Percentiles rank a stretch among this genome's conserved stretches.
Conservation (phyloP, 192 early-diverging fungal species). For the Funneliformis geosporum region DNA sequence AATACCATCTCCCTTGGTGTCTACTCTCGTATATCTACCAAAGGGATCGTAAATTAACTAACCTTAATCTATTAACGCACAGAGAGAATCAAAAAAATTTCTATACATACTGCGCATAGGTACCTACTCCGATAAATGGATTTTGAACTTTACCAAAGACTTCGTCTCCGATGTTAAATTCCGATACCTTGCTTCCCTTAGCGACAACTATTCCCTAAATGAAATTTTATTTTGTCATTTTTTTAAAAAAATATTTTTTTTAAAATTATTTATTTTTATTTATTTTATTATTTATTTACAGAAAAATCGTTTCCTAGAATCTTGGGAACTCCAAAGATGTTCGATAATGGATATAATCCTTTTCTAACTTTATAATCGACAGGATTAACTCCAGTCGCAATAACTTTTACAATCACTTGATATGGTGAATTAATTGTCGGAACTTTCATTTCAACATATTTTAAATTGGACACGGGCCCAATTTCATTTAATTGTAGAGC, state of each 20-base stretch:
- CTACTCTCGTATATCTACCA: neutral
- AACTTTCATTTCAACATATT: slow-evolving; percentile 7
- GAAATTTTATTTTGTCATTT: slow-evolving; percentile 29
- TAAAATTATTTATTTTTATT: too few relatives aligned
- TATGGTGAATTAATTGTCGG: neutral
- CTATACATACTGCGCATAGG: slow-evolving; percentile 13
- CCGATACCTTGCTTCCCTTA: slow-evolving; percentile 31
- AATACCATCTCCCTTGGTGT: neutral
- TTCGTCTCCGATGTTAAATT: slow-evolving; percentile 39
- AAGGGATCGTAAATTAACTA: neutral
- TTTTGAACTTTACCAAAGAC: slow-evolving; percentile 35
- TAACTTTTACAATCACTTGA: slow-evolving; percentile 40
- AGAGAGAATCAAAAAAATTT: slow-evolving; percentile 10
- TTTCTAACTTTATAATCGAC: slow-evolving; percentile 44
- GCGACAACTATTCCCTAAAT: slow-evolving; percentile 37
- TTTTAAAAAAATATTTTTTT: too few relatives aligned
- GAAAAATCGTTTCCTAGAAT: slow-evolving; percentile 14
- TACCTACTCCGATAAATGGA: neutral
- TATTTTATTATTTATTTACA: neutral
- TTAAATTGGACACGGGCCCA: neutral
- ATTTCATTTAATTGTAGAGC: slow-evolving; percentile 6
- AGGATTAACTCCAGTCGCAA: slow-evolving; percentile 43
- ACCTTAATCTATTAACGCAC: neutral
- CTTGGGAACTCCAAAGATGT: slow-evolving; percentile 25
- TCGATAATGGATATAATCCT: slow-evolving; percentile 14